Evolutionary conservation across 768 basidiomycete genomes (phyloP), one percentile per base, ranked within the genome.

Genomic region (Boletus speciosus): DNA sequence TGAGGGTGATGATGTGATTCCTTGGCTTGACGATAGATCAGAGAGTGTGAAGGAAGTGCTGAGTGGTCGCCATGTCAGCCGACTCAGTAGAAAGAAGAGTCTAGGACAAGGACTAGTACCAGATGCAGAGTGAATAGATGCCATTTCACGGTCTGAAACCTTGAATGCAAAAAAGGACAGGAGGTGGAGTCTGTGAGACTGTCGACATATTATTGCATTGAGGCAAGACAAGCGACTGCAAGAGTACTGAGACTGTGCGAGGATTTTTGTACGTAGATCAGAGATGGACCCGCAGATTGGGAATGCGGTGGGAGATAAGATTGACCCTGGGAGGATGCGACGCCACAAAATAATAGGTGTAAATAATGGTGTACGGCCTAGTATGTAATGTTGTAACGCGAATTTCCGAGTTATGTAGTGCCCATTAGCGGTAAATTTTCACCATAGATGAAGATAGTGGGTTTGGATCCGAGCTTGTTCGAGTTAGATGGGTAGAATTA

Each of bases 361-460:
- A 68, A 71, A 69, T 40, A 36, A 4, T 46, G 19, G 42, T 44
- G 51, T 57, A 49, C 48, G 14, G 32, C 47, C 40, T 36, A 50
- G 63, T 70, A 68, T 60, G 68, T 65, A 68, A 68, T 68, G 56
- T 36, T 21, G 16, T 23, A 38, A 55, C 63, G 63, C 61, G 56
- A 67, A 69, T 69, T 55, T 65, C 66, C 61, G 65, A 62, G 51
- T 50, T 54, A 49, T 45, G 57, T 54, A 59, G 61, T 63, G 66
- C 66, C 44, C 60, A 64, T 65, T 54, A 58, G 52, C 64, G 64
- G 19, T 59, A 66, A 68, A 66, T 47, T 69, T 68, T 70, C 62
- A 58, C 57, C 41, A 25, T 15, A 47, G 50, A 59, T 49, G 44
- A 46, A 47, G 61, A 58, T 54, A 47, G 51, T 52, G 32, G 38